Evolutionary conservation across 352 stramenopile genomes (phyloP).

Genomic region (Pythium diclinum): DNA sequence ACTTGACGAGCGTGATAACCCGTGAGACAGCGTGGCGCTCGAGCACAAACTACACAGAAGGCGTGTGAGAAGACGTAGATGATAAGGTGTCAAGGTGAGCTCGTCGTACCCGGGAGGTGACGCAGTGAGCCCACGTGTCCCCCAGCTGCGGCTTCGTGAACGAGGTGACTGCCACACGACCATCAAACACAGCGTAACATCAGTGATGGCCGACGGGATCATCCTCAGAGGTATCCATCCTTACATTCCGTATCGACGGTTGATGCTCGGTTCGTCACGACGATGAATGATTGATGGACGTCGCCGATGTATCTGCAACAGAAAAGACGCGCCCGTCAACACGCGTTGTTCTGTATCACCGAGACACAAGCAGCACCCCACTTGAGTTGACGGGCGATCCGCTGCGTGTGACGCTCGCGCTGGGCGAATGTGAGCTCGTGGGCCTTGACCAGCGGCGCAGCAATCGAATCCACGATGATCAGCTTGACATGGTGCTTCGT

Average conservation of each 20-base stretch:
- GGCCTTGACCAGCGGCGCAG: slow-evolving; percentile 52
- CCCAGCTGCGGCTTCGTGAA: slow-evolving; percentile 66
- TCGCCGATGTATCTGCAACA: slow-evolving; percentile 54
- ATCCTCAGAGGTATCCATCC: not conserved
- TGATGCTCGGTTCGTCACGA: slow-evolving; percentile 63
- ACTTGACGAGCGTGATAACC: slow-evolving; percentile 64
- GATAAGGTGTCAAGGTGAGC: not conserved
- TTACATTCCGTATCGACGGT: slow-evolving; percentile 34
- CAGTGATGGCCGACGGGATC: not conserved
- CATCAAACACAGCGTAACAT: slow-evolving; percentile 10
- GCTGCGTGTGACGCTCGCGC: slow-evolving; percentile 21
- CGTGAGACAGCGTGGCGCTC: slow-evolving; percentile 51
- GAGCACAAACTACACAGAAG: slow-evolving; percentile 47
- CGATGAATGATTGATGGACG: slow-evolving; percentile 57
- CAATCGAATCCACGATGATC: slow-evolving; percentile 72
- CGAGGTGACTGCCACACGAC: slow-evolving; percentile 31
- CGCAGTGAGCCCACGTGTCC: slow-evolving; percentile 66
- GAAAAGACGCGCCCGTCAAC: not conserved
- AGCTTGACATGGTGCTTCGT: slow-evolving; percentile 49
- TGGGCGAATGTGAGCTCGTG: slow-evolving; percentile 26
- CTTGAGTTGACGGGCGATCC: slow-evolving; percentile 29
- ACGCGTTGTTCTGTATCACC: not conserved
- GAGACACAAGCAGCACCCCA: not conserved
- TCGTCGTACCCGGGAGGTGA: slow-evolving; percentile 48
- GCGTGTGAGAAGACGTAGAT: not conserved